A percentile compares a stretch with the other conserved stretches of the same genome.
These are phyloP conservation scores for Xylaria cubensis DNA, from an alignment of 495 filamentous ascomycete species.

Conservation along the genomic window DNA sequence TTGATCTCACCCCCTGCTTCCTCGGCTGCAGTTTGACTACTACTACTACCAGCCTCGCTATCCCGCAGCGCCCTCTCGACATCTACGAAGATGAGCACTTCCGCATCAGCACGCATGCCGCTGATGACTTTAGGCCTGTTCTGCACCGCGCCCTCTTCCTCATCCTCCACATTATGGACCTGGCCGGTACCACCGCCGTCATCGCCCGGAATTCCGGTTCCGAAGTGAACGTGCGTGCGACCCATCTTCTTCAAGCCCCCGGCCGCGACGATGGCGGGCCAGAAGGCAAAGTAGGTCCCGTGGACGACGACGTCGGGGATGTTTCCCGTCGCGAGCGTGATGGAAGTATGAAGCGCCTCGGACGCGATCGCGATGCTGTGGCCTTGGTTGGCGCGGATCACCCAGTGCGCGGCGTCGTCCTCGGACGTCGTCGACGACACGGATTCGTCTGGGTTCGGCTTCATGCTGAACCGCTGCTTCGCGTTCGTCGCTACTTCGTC, in stretches of 20 bases:
- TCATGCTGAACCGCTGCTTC: conserved; percentile 86
- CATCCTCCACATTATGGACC: conserved; percentile 65
- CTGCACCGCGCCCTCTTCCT: conserved; percentile 26
- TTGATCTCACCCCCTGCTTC: conserved; percentile 60
- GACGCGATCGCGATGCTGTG: conserved; percentile 77
- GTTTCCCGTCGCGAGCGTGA: conserved; percentile 58
- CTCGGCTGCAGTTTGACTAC: neutral
- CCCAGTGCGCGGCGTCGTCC: conserved; percentile 66
- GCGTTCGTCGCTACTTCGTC: conserved; percentile 75
- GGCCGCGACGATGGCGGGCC: conserved; percentile 70
- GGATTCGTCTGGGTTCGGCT: conserved; percentile 45
- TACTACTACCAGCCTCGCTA: neutral
- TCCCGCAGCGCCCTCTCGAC: conserved; percentile 64
- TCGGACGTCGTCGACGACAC: conserved; percentile 29
- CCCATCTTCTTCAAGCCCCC: conserved; percentile 83
- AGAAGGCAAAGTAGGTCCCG: conserved; percentile 82
- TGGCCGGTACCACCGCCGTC: conserved; percentile 56
- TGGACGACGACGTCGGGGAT: conserved; percentile 73
- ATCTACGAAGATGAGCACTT: conserved; percentile 83
- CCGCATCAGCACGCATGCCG: conserved; percentile 82
- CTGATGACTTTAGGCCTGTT: conserved; percentile 64
- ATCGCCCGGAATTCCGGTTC: conserved; percentile 64
- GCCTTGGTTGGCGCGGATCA: conserved; percentile 95
- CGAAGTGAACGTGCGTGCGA: conserved; percentile 87
- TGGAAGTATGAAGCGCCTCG: conserved; percentile 68